These are phyloP conservation scores for Pseudopyricularia javanii DNA, from an alignment of 2,329 filamentous ascomycete species.

Conservation along the genomic window DNA sequence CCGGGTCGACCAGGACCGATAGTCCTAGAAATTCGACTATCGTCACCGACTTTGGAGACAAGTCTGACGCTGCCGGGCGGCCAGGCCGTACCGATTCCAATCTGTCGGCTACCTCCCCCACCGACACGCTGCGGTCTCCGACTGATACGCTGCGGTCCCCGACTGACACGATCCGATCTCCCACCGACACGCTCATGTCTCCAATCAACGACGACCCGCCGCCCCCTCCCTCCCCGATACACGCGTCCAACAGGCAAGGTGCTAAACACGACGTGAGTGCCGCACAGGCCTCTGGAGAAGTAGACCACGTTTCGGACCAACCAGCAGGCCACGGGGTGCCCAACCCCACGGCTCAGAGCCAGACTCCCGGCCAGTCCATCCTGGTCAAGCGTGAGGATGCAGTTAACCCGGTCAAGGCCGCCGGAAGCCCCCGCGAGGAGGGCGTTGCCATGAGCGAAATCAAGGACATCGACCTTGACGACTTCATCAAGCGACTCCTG, in stretches of 20 bases:
- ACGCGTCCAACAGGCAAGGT: slow-evolving; percentile 59
- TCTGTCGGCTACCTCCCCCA: slow-evolving; percentile 27
- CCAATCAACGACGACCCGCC: slow-evolving; percentile 34
- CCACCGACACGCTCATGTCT: slow-evolving; percentile 28
- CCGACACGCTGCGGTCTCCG: slow-evolving; percentile 27
- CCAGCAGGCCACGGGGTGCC: slow-evolving; percentile 60
- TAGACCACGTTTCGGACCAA: slow-evolving; percentile 86
- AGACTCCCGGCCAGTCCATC: slow-evolving; percentile 78
- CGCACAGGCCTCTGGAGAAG: slow-evolving; percentile 77
- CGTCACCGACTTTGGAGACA: slow-evolving; percentile 51
- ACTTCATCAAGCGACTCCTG: slow-evolving; percentile 88
- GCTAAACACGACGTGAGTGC: slow-evolving; percentile 69
- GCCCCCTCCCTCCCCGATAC: slow-evolving; percentile 76
- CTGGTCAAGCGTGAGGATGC: slow-evolving; percentile 68
- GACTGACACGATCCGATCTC: slow-evolving; percentile 26
- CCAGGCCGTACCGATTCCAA: slow-evolving; percentile 34
- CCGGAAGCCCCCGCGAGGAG: slow-evolving; percentile 31
- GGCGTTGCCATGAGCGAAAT: slow-evolving; percentile 75
- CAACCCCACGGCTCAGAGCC: slow-evolving; percentile 30
- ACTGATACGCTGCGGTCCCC: slow-evolving; percentile 30
- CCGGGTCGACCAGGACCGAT: slow-evolving; percentile 58
- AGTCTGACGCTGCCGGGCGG: slow-evolving; percentile 56
- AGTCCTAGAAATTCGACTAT: slow-evolving; percentile 70
- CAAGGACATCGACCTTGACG: slow-evolving; percentile 87
- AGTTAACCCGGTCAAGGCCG: slow-evolving; percentile 47